phyloP scores from a whole-genome alignment of 148 eudicot genomes.

The Cornus suecica region DNA sequence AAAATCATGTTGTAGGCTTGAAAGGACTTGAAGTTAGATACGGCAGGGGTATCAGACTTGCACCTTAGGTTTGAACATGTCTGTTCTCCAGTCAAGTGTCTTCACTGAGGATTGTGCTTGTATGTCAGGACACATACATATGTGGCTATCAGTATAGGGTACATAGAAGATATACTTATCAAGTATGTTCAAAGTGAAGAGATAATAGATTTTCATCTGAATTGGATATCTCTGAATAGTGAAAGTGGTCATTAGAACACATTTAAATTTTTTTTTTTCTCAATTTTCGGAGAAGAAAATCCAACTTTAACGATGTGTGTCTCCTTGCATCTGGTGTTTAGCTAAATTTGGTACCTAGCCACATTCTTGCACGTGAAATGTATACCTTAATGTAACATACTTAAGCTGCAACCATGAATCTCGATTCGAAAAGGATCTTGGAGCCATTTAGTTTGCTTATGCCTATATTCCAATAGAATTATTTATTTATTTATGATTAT shows the following conservation, averaged over 20 bases:
- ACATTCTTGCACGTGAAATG: background rate
- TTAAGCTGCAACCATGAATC: background rate
- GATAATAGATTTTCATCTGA: background rate
- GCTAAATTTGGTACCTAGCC: slow-evolving; percentile 1
- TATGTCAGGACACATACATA: background rate
- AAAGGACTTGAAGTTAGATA: background rate
- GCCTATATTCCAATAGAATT: background rate
- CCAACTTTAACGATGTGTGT: background rate
- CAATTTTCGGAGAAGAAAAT: background rate
- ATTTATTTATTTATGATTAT: too few species aligned
- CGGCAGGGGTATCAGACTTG: background rate
- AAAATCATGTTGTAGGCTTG: background rate
- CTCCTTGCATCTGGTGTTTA: background rate
- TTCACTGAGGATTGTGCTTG: background rate
- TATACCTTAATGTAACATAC: background rate
- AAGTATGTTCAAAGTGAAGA: background rate
- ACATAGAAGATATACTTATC: background rate
- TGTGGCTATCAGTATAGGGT: background rate
- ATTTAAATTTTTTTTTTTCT: background rate
- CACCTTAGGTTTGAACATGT: background rate
- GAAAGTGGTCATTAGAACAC: background rate
- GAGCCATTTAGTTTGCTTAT: background rate
- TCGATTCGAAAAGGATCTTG: background rate
- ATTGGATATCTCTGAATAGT: background rate
- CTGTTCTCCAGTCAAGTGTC: background rate